These are phyloP conservation scores for Pseudoturritis turrita DNA, from an alignment of 345 rosid genomes.

Conservation along the genomic window DNA sequence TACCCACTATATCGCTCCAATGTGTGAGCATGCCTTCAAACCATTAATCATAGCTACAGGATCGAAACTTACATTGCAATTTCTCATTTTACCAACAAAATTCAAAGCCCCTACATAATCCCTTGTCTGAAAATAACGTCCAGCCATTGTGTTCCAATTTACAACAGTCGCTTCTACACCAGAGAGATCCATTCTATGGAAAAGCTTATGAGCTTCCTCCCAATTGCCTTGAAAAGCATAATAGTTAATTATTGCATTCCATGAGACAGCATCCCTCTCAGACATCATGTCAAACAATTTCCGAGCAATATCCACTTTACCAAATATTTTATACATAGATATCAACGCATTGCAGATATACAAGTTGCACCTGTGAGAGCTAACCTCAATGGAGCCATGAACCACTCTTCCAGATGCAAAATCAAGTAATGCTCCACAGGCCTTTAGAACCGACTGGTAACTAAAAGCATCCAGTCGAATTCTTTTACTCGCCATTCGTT, in stretches of 20 bases:
- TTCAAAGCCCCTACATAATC: constrained; percentile 47
- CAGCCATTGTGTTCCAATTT: constrained; percentile 65
- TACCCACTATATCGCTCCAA: constrained; percentile 48
- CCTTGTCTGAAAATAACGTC: constrained; percentile 40
- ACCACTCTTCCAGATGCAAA: constrained; percentile 45
- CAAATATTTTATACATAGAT: constrained; percentile 66
- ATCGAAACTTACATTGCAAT: constrained; percentile 43
- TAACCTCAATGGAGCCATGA: constrained; percentile 45
- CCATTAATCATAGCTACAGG: constrained; percentile 50
- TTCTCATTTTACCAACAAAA: constrained; percentile 44
- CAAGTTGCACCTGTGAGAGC: constrained; percentile 39
- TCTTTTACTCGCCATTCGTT: constrained; percentile 48
- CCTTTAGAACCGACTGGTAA: constrained; percentile 73
- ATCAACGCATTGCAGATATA: constrained; percentile 70
- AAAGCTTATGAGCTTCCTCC: constrained; percentile 51
- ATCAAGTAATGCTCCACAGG: constrained; percentile 59
- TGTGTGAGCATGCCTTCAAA: constrained; percentile 63
- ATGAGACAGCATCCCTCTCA: constrained; percentile 63
- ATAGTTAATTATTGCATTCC: constrained; percentile 61
- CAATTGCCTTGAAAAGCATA: constrained; percentile 60
- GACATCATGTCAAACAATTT: constrained; percentile 59
- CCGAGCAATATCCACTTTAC: constrained; percentile 46
- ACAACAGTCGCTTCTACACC: constrained; percentile 46
- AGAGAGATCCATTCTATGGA: constrained; percentile 40
- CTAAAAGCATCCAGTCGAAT: constrained; percentile 60